Evolutionary conservation across 2,329 filamentous ascomycete species (phyloP), one percentile per base, ranked within the genome.

Genomic region (Albophoma yamanashiensis): DNA sequence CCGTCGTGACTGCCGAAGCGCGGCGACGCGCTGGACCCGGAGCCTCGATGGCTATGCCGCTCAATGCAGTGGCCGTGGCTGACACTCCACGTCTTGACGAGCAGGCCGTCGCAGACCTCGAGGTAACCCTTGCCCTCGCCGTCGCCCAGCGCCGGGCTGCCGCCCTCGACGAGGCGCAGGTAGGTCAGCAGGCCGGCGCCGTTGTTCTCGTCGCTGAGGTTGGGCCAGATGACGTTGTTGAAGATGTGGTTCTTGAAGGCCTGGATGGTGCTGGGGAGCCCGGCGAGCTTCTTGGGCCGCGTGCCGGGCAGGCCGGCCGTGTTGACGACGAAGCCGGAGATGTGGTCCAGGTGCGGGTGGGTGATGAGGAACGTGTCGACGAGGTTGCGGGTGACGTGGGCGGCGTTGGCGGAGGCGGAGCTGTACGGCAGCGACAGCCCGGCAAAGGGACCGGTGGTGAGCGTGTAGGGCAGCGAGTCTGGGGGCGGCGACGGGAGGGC

Each of bases 221-320:
- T 99, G 0, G 94, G 94, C 94, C 94, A 99, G 59, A 97, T 96
- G 61, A 96, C 79, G 69, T 97, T 95, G 74, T 99, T 99, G 78
- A 99, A 99, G 62, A 99, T 91, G 74, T 99, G 92, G 0, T 81
- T 86, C 72, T 96, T 97, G 74, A 99, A 87, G 0, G 93, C 92
- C 55, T 91, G 82, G 58, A 99, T 92, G n/a, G 93, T 96, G 36
- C 86, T 88, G 0, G 92, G 91, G 4, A 97, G 77, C 0, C 89
- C 93, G 1, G 93, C 92, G 17, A 99, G 79, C 31, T 89, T 85
- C 74, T 97, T 99, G 0, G 92, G 91, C 36, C 87, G 85, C 2
- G 88, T 84, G 38, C 89, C 89, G 38, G 91, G 88, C 25, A 95
- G 84, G 3, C 89, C 88, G 6, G 94, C 92, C 0, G 93, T 97